Base-by-base conservation (phyloP, 2,329 filamentous ascomycete genomes). In the Penicillium sp. region DNA sequence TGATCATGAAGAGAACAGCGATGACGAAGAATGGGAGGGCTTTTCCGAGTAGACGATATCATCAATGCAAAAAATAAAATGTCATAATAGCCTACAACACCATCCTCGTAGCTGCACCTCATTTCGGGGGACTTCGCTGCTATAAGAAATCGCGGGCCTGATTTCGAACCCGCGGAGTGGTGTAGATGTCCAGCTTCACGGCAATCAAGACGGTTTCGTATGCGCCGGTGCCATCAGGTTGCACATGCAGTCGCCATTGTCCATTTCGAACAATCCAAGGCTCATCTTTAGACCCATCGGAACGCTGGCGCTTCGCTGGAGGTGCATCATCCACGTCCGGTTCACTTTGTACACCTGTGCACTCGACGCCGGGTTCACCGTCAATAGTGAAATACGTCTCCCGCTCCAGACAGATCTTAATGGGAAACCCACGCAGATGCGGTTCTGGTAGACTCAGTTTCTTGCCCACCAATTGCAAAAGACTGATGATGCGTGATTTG, bases 391-490 rank as follows among this genome's bases (percentile, higher is more conserved):
- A 62, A 20, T 75, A 71, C 0, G 67, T 65, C n/a, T 72, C 69
- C 6, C 73, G 61, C 5, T 81, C 83, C 20, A 91, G 69, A 1
- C 75, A 68, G 10, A 87, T 76, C 49, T 80, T 80, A 13, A 94
- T 82, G 82, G 80, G 48, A 76, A 80, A 35, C 74, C 74, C 6
- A 78, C 77, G 9, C 79, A 85, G 80, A 18, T 74, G 69, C 8
- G 71, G 74, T 11, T 72, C 68, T 0, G 85, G 81, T 5, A 89
- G 67, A 52, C 84, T 86, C 56, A 93, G 78, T 65, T 91, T 94
- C 27, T 84, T 84, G 2, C 86, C 81, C n/a, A 95, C 77, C 7
- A 95, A 84, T 57, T 88, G 84, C 54, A 94, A 81, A 5, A 96
- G 73, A 44, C 82, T 84, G 0, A 81, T 77, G 14, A 96, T 76